Evolutionary conservation across 345 rosid species (phyloP).

Genomic region (Arabis alpina): DNA sequence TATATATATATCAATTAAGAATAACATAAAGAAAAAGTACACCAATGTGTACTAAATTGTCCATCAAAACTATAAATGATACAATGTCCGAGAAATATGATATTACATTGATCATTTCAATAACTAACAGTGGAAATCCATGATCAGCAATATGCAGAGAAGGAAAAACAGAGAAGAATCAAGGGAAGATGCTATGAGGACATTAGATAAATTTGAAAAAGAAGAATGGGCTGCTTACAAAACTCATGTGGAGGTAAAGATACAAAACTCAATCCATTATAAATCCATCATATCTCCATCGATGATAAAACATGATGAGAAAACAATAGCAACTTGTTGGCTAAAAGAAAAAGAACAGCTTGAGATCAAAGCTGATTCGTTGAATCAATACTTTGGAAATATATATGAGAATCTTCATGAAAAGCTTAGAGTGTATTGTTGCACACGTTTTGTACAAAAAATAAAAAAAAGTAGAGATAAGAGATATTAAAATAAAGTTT

Average conservation of each 20-base stretch:
- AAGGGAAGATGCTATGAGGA: too few species aligned
- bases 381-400: conserved; percentile 33
- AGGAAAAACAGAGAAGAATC: too few species aligned
- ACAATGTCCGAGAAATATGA: not conserved
- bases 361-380: conserved; percentile 44
- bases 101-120: too few species aligned
- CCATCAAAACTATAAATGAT: not conserved
- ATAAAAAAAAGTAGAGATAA: not conserved
- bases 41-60: not conserved
- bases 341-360: conserved; percentile 35
- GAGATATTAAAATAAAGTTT: not conserved
- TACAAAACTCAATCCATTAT: too few species aligned
- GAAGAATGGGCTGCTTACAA: too few species aligned
- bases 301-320: not conserved
- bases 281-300: too few species aligned
- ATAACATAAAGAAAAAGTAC: not conserved
- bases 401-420: conserved; percentile 25
- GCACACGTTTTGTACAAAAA: conserved; percentile 27
- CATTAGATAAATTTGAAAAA: too few species aligned
- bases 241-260: too few species aligned
- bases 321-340: conserved; percentile 17
- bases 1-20: not conserved
- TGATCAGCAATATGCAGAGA: too few species aligned
- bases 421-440: conserved; percentile 18
- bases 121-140: too few species aligned